phyloP scores from a whole-genome alignment of 805 yeast genomes.

The Spathaspora gorwiae region DNA sequence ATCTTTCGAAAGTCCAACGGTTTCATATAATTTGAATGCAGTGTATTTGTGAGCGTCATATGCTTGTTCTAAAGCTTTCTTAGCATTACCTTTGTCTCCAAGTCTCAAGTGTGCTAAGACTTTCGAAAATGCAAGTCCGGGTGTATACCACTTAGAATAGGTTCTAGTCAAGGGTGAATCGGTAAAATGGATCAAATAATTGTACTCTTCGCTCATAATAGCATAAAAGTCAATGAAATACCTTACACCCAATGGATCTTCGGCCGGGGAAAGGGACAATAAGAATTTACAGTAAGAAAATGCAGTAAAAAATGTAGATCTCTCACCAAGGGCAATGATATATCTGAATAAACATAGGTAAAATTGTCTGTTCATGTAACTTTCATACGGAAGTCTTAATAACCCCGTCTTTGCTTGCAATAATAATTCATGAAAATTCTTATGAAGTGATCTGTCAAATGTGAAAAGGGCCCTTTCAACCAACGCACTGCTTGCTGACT shows the following conservation, averaged over 20 bases:
- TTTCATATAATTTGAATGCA: constrained; percentile 46
- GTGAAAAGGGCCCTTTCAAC: constrained; percentile 75
- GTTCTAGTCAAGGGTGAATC: constrained; percentile 53
- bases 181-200: constrained; percentile 55
- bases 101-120: constrained; percentile 57
- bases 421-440: constrained; percentile 44
- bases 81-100: constrained; percentile 43
- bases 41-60: constrained; percentile 54
- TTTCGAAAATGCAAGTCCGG: constrained; percentile 63
- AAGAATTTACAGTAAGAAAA: constrained; percentile 68
- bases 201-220: constrained; percentile 57
- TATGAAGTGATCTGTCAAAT: constrained; percentile 69
- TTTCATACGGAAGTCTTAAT: constrained; percentile 70
- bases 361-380: constrained; percentile 71
- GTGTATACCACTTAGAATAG: constrained; percentile 65
- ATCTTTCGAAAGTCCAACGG: constrained; percentile 33
- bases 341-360: constrained; percentile 71
- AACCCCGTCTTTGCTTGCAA: constrained; percentile 49
- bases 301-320: constrained; percentile 76
- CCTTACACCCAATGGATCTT: constrained; percentile 82
- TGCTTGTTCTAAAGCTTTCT: constrained; percentile 43
- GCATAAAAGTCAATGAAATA: constrained; percentile 80
- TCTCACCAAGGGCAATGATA: constrained; percentile 63
- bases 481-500: constrained; percentile 65
- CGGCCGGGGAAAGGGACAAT: constrained; percentile 65